Conservation (phyloP, 1,284 basidiomycete species). For the Flammula alnicola region DNA sequence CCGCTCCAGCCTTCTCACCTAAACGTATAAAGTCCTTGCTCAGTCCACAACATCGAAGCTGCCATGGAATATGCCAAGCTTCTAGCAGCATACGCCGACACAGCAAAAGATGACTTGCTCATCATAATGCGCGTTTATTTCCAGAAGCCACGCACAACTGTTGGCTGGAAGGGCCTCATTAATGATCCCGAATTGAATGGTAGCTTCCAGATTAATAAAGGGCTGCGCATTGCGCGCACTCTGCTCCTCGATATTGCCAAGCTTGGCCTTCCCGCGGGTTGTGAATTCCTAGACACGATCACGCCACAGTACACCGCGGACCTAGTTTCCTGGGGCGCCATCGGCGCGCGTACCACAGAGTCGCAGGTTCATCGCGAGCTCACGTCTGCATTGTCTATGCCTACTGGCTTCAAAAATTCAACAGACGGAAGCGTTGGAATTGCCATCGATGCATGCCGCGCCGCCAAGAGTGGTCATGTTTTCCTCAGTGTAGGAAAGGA, state of each 20-base stretch:
- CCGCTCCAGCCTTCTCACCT: too few species aligned
- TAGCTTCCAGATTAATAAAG: conserved; percentile 95
- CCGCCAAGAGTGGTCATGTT: conserved; percentile 85
- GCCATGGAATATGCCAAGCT: conserved; percentile 85
- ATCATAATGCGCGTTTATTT: conserved; percentile 99
- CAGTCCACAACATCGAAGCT: conserved; percentile 87
- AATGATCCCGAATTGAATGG: conserved; percentile 91
- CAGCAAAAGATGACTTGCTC: conserved; percentile 83
- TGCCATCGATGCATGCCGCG: conserved; percentile 90
- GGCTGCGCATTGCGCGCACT: conserved; percentile 88
- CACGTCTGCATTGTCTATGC: conserved; percentile 86
- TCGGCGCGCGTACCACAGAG: conserved; percentile 95
- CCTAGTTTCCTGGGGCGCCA: conserved; percentile 96
- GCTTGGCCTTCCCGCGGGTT: conserved; percentile 85
- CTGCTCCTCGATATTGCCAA: conserved; percentile 88
- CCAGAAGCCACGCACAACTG: conserved; percentile 94
- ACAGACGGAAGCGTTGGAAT: conserved; percentile 81
- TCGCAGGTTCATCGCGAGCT: conserved; percentile 95
- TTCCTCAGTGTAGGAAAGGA: conserved; percentile 95
- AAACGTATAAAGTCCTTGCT: conserved; percentile 97
- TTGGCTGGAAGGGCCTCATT: conserved; percentile 99
- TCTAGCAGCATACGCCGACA: conserved; percentile 82
- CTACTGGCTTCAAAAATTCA: conserved; percentile 83
- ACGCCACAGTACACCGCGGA: conserved; percentile 96
- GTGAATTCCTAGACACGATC: conserved; percentile 90